Percentiles rank a stretch among this genome's conserved stretches.
Conservation (phyloP, 2,329 filamentous ascomycete species). For the Tothia fuscella region DNA sequence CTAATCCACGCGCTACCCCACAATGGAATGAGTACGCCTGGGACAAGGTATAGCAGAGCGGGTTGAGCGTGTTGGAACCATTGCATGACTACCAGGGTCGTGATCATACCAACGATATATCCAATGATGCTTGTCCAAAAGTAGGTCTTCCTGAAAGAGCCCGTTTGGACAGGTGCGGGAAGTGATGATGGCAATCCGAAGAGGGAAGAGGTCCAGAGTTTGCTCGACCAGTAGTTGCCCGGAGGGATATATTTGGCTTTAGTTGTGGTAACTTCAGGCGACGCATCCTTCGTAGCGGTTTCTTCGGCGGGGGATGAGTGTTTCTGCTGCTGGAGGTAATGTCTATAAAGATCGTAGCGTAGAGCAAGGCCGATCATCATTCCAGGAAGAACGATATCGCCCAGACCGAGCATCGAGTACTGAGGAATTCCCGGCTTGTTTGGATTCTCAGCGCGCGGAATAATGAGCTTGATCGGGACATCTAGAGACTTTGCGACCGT, state of each 20-base stretch:
- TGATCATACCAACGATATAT: constrained; percentile 66
- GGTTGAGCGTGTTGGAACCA: constrained; percentile 75
- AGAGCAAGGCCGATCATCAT: constrained; percentile 81
- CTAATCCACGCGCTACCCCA: constrained; percentile 62
- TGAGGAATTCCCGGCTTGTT: constrained; percentile 25
- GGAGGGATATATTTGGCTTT: constrained; percentile 22
- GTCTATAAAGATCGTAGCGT: constrained; percentile 79
- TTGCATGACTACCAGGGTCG: constrained; percentile 65
- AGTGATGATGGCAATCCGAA: constrained; percentile 19
- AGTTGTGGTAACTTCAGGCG: constrained; percentile 12
- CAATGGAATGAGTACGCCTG: constrained; percentile 62
- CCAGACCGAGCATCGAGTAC: constrained; percentile 72
- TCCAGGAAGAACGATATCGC: constrained; percentile 88
- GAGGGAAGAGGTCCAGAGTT: constrained; percentile 55
- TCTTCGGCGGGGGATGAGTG: constrained; percentile 19
- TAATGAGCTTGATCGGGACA: constrained; percentile 84
- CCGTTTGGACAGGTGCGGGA: constrained; percentile 15
- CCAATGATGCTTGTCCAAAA: constrained; percentile 67
- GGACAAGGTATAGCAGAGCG: constrained; percentile 83
- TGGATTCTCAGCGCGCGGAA: constrained; percentile 51
- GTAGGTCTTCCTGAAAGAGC: constrained; percentile 67
- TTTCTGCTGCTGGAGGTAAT: constrained; percentile 59
- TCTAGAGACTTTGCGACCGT: constrained; percentile 82
- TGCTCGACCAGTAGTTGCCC: constrained; percentile 56
- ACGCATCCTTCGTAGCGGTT: constrained; percentile 12